phyloP scores from a whole-genome alignment of 495 filamentous ascomycete species.

The Xylaria telfairii region DNA sequence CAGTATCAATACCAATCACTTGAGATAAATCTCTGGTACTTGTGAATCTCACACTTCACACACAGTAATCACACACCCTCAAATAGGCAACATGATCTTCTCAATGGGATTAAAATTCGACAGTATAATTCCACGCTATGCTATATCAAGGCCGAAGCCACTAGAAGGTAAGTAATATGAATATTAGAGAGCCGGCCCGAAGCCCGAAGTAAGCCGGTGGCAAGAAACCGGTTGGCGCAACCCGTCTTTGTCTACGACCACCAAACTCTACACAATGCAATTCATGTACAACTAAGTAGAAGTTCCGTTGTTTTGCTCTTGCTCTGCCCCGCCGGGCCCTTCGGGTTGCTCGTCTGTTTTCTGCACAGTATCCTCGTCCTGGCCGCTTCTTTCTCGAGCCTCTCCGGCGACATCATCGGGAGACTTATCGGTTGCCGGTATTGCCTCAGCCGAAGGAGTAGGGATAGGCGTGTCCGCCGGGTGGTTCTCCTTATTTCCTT shows the following conservation, averaged over 20 bases:
- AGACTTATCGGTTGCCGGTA: slow-evolving; percentile 22
- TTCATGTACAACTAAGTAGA: not conserved
- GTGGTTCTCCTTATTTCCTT: slow-evolving; percentile 54
- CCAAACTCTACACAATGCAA: not conserved
- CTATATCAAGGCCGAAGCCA: slow-evolving; percentile 7
- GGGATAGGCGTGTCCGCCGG: slow-evolving; percentile 14
- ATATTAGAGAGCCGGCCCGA: slow-evolving; percentile 1
- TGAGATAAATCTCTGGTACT: no score
- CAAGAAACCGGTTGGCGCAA: not conserved
- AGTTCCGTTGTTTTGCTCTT: not conserved
- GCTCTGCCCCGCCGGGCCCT: not conserved
- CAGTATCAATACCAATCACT: no score
- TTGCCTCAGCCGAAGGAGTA: not conserved
- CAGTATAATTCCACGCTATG: slow-evolving; percentile 36
- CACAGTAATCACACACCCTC: not conserved
- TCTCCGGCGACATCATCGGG: slow-evolving; percentile 21
- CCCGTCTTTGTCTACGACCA: not conserved
- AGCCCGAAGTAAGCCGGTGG: not conserved
- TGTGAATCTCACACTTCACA: not conserved
- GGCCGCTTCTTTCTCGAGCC: slow-evolving; percentile 29
- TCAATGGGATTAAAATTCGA: not conserved
- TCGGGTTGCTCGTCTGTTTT: not conserved
- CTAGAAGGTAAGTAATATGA: not conserved
- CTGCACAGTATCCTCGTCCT: not conserved
- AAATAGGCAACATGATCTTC: not conserved